Conservation (phyloP, 345 rosid species). For the Rhodamnia rubescens region DNA sequence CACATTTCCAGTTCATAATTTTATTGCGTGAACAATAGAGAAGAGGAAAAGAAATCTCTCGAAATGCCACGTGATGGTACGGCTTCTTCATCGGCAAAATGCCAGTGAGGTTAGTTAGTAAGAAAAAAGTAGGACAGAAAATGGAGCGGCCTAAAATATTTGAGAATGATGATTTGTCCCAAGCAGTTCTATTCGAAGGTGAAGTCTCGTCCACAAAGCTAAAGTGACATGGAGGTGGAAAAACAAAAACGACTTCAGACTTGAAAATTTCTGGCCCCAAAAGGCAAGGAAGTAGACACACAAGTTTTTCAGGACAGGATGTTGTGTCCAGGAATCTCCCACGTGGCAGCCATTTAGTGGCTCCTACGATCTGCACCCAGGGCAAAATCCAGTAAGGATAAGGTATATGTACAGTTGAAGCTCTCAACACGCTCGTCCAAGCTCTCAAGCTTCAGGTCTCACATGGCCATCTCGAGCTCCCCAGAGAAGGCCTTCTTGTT, state of each 20-base stretch:
- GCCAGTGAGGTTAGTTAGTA: background rate
- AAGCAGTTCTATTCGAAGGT: background rate
- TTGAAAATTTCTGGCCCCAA: background rate
- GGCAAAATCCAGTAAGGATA: constrained; percentile 4
- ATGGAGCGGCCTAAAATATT: background rate
- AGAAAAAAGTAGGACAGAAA: background rate
- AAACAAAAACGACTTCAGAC: background rate
- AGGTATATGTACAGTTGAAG: constrained; percentile 1
- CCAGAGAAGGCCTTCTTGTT: constrained; percentile 28
- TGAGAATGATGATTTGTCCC: background rate
- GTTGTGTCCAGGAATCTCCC: background rate
- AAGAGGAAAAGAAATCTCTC: background rate
- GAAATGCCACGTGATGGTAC: background rate
- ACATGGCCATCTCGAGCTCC: constrained; percentile 35
- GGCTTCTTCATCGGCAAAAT: background rate
- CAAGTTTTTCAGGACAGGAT: no score
- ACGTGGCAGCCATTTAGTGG: background rate
- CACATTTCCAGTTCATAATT: background rate
- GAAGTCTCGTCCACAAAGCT: background rate
- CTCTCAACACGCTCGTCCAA: background rate
- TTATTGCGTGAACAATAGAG: background rate
- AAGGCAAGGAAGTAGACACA: background rate
- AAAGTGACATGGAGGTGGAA: background rate
- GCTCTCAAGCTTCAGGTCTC: background rate
- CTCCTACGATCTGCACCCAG: background rate